Conservation (phyloP, 495 filamentous ascomycete genomes). For the Talaromyces wortmannii region DNA sequence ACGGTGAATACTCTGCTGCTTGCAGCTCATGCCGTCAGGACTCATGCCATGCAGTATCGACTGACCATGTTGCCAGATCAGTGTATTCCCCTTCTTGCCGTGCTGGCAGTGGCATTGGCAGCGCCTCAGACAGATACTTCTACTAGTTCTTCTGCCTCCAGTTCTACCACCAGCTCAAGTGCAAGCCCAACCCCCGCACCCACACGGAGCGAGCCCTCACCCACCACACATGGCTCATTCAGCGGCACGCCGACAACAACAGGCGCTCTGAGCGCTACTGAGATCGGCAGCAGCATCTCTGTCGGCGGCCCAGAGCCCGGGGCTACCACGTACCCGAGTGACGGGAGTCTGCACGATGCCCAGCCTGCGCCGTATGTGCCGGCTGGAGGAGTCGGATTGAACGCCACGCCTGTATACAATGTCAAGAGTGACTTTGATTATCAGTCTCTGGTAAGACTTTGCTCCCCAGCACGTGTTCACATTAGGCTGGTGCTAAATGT, state of each 20-base stretch:
- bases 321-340: conserved; percentile 57
- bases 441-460: conserved; percentile 50
- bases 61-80: neutral
- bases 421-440: conserved; percentile 69
- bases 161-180: neutral
- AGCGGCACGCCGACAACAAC: conserved; percentile 52
- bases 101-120: neutral
- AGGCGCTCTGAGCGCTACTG: conserved; percentile 47
- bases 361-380: conserved; percentile 70
- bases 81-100: neutral
- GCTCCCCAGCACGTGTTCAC: neutral
- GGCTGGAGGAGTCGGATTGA: conserved; percentile 73
- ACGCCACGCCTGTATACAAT: conserved; percentile 65
- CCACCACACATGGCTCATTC: conserved; percentile 43
- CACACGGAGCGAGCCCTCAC: conserved; percentile 15
- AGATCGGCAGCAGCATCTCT: conserved; percentile 42
- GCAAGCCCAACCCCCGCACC: neutral
- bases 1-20: no score
- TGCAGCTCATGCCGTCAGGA: no score
- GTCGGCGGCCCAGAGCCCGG: conserved; percentile 33
- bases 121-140: neutral
- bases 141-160: neutral
- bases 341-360: conserved; percentile 58
- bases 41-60: no score
- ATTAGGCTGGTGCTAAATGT: conserved; percentile 18